A percentile compares a stretch with the other conserved stretches of the same genome.
phyloP scores from a whole-genome alignment of 176 grass and related monocot genomes.

The Paspalum vaginatum region DNA sequence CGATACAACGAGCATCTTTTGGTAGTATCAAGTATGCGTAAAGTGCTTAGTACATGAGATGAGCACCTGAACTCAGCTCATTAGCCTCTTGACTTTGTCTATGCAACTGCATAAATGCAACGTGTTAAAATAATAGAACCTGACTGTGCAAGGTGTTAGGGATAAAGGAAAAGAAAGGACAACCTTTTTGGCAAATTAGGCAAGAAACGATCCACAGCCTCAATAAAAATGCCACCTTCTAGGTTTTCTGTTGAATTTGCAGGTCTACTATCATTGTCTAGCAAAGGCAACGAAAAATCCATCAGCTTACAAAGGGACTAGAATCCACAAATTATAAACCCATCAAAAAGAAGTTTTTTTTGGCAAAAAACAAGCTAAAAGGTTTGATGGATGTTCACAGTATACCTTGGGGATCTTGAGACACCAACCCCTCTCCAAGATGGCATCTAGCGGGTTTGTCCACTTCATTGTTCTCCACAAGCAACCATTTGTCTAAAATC shows the following conservation, averaged over 20 bases:
- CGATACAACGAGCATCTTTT: too few species aligned
- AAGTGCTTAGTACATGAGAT: not conserved
- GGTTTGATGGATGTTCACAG: slow-evolving; percentile 17
- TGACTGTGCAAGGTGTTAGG: not conserved
- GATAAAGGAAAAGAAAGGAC: not conserved
- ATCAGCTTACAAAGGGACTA: slow-evolving; percentile 20
- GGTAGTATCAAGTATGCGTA: not conserved
- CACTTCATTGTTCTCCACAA: slow-evolving; percentile 33
- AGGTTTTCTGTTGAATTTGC: slow-evolving; percentile 24
- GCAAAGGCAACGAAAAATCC: slow-evolving; percentile 18
- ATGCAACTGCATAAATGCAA: slow-evolving; percentile 49
- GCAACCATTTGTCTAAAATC: slow-evolving; percentile 57
- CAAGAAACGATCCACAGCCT: slow-evolving; percentile 50
- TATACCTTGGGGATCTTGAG: slow-evolving; percentile 41
- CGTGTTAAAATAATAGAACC: slow-evolving; percentile 12
- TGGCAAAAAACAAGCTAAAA: slow-evolving; percentile 6
- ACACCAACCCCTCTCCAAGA: slow-evolving; percentile 43
- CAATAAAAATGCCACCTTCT: slow-evolving; percentile 50
- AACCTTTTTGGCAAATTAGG: slow-evolving; percentile 68
- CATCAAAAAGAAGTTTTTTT: too few species aligned
- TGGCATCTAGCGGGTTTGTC: slow-evolving; percentile 37
- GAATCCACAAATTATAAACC: slow-evolving; percentile 15
- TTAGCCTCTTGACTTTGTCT: slow-evolving; percentile 46
- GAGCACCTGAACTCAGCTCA: slow-evolving; percentile 20
- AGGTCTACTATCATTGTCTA: slow-evolving; percentile 16